A percentile compares a stretch with the other conserved stretches of the same genome.
phyloP scores from a whole-genome alignment of 2,329 filamentous ascomycete species.

The Aspergillus fructus region DNA sequence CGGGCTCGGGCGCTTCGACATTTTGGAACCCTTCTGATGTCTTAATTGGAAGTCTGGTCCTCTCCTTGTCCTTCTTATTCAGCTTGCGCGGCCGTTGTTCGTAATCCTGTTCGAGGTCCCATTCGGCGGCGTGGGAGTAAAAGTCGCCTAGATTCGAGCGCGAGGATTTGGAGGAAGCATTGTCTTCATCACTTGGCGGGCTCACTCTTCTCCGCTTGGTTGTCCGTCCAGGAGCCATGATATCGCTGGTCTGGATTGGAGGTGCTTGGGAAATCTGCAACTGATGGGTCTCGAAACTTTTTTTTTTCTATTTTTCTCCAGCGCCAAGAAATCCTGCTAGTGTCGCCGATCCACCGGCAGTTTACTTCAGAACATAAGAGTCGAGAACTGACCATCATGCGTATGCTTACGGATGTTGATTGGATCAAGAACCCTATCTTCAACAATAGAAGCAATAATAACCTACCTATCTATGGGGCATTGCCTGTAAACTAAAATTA shows the following conservation, averaged over 20 bases:
- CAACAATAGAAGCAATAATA: neutral
- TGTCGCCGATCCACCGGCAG: slow-evolving; percentile 19
- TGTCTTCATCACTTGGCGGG: slow-evolving; percentile 42
- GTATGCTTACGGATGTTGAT: neutral
- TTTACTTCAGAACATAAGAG: neutral
- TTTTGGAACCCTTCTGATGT: slow-evolving; percentile 76
- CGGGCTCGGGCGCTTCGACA: slow-evolving; percentile 46
- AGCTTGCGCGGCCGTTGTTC: slow-evolving; percentile 74
- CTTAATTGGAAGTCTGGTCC: slow-evolving; percentile 79
- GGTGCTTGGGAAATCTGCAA: neutral
- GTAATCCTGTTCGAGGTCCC: slow-evolving; percentile 92
- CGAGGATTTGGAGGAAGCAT: slow-evolving; percentile 27
- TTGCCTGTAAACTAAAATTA: neutral
- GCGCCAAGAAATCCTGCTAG: slow-evolving; percentile 31
- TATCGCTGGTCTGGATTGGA: neutral
- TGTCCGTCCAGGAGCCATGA: slow-evolving; percentile 49
- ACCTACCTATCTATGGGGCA: neutral
- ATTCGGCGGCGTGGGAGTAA: slow-evolving; percentile 72
- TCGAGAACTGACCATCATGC: neutral
- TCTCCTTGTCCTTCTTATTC: slow-evolving; percentile 72
- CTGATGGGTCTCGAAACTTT: slow-evolving; percentile 20
- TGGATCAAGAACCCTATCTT: neutral
- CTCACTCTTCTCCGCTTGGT: slow-evolving; percentile 53
- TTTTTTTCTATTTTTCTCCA: slow-evolving; percentile 22
- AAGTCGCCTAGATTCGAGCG: slow-evolving; percentile 51